Percentiles rank a stretch among this genome's conserved stretches.
Evolutionary conservation across 2,329 filamentous ascomycete genomes (phyloP).

Genomic region (Ophiostoma tasmaniense): DNA sequence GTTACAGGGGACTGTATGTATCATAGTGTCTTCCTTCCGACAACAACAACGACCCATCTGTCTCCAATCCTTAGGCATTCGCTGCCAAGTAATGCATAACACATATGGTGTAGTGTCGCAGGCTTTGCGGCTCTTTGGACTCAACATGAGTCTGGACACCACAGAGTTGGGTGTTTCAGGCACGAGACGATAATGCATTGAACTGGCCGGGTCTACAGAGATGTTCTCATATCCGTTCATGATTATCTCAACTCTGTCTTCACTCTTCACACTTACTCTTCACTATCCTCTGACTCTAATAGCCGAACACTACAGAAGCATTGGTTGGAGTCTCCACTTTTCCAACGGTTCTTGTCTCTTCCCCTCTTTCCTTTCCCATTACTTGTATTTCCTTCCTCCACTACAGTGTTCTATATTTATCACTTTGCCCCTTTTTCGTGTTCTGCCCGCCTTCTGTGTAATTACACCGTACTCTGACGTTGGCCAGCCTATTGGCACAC

Average conservation of each 20-base stretch:
- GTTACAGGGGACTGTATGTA: no score
- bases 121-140: neutral
- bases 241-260: no score
- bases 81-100: neutral
- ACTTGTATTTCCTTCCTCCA: neutral
- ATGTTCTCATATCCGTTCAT: no score
- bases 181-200: neutral
- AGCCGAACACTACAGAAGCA: neutral
- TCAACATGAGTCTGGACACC: neutral
- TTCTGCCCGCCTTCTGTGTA: neutral
- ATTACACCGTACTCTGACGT: neutral
- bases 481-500: no score
- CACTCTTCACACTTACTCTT: no score
- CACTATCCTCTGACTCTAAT: no score
- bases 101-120: neutral
- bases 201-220: neutral
- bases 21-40: no score
- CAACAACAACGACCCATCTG: neutral
- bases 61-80: neutral
- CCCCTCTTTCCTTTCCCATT: neutral
- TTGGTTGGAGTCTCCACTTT: neutral
- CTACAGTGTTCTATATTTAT: constrained; percentile 4
- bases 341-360: neutral
- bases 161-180: neutral
- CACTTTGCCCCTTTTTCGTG: neutral